These are phyloP conservation scores for Ottelia alismoides DNA, from an alignment of 106 monocot species.

Conservation along the genomic window DNA sequence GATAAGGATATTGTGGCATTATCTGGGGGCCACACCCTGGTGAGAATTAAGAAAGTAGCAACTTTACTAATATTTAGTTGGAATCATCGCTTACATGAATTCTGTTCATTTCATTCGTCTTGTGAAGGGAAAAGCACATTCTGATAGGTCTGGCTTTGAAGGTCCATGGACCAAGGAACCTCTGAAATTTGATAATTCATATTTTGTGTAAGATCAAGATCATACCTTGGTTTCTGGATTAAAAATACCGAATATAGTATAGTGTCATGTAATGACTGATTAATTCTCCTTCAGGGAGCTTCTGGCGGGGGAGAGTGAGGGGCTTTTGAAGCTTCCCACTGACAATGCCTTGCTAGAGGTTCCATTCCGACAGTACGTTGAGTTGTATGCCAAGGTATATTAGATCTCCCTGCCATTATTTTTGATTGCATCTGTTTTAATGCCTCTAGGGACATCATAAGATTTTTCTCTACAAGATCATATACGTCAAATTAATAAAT, in stretches of 20 bases:
- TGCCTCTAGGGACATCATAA: too few species aligned
- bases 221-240: too few species aligned
- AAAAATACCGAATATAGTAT: too few species aligned
- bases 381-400: conserved; percentile 97
- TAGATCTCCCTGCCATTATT: too few species aligned
- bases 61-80: too few species aligned
- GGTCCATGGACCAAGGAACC: conserved; percentile 86
- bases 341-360: conserved; percentile 71
- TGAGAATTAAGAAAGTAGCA: too few species aligned
- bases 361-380: conserved; percentile 66
- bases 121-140: conserved; percentile 86
- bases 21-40: conserved; percentile 12
- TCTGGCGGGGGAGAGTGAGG: conserved; percentile 46
- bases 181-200: conserved; percentile 88
- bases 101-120: too few species aligned
- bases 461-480: too few species aligned
- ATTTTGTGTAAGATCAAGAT: conserved; percentile 67
- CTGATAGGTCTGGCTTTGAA: conserved; percentile 84
- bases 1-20: conserved; percentile 17
- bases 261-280: too few species aligned
- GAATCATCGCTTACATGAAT: too few species aligned
- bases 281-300: conserved; percentile 78
- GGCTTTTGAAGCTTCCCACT: conserved; percentile 89
- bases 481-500: too few species aligned
- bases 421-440: too few species aligned